Conservation (phyloP, 371 early-diverging fungal species). For the Mortierella sp. region DNA sequence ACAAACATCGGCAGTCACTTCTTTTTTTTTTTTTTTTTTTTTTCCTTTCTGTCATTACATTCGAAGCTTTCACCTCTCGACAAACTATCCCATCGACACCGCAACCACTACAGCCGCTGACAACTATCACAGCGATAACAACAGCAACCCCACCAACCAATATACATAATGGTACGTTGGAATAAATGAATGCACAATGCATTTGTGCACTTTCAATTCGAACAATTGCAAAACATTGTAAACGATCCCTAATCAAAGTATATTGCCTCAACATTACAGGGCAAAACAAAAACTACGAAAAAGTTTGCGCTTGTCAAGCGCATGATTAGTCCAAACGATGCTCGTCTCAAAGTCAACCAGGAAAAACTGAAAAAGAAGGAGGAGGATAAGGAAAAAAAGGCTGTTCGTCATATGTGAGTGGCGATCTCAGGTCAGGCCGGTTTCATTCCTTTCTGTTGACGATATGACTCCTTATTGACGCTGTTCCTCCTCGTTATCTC, state of each 20-base stretch:
- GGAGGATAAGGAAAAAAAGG: constrained; percentile 76
- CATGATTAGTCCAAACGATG: constrained; percentile 91
- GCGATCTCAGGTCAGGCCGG: not conserved
- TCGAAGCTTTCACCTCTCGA: not conserved
- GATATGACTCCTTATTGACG: not conserved
- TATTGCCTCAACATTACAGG: constrained; percentile 63
- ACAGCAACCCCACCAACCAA: not conserved
- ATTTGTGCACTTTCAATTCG: not conserved
- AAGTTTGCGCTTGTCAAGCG: constrained; percentile 95
- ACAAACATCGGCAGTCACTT: too few relatives aligned
- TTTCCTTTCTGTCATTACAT: not conserved
- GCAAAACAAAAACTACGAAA: constrained; percentile 92
- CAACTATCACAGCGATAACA: not conserved
- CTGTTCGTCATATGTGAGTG: constrained; percentile 85
- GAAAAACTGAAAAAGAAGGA: constrained; percentile 81
- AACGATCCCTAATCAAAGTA: not conserved
- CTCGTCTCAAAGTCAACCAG: constrained; percentile 82
- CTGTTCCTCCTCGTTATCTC: not conserved
- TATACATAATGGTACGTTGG: not conserved
- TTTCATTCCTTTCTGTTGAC: not conserved
- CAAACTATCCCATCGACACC: not conserved
- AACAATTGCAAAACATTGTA: not conserved
- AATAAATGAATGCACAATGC: not conserved
- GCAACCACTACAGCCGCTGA: not conserved
- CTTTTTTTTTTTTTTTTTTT: not conserved